phyloP scores from a whole-genome alignment of 2,329 filamentous ascomycete genomes.

The Penicillium occitanis region DNA sequence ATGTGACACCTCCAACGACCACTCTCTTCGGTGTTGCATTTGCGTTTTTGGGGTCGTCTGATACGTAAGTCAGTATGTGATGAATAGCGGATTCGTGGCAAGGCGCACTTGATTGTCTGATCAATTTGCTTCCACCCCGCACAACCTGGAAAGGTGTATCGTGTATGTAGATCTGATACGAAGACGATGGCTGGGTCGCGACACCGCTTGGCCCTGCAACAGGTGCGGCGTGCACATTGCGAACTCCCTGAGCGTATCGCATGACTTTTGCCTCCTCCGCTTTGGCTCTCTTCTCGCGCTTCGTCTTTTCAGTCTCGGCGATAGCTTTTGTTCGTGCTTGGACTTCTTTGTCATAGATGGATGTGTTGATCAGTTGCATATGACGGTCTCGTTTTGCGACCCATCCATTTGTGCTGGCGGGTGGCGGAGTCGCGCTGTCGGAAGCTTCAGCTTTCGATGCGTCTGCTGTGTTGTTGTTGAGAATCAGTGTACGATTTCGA shows the following conservation, averaged over 20 bases:
- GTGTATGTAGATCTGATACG: conserved; percentile 66
- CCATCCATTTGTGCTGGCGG: conserved; percentile 53
- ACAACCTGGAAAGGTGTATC: conserved; percentile 72
- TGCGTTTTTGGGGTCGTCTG: conserved; percentile 59
- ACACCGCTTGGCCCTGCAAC: conserved; percentile 29
- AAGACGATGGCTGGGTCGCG: conserved; percentile 38
- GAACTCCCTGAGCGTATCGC: conserved; percentile 38
- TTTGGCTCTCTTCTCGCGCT: conserved; percentile 57
- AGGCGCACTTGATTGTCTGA: conserved; percentile 67
- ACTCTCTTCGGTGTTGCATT: conserved; percentile 72
- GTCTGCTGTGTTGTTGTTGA: conserved; percentile 52
- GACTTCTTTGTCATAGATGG: conserved; percentile 72
- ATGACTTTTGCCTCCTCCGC: conserved; percentile 49
- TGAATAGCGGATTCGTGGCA: conserved; percentile 11
- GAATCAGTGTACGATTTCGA: conserved; percentile 63
- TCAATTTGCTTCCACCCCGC: conserved; percentile 78
- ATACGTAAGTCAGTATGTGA: conserved; percentile 47
- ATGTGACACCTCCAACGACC: conserved; percentile 72
- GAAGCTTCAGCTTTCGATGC: conserved; percentile 13
- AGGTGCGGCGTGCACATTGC: conserved; percentile 18
- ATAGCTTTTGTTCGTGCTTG: conserved; percentile 69
- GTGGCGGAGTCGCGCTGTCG: conserved; percentile 15
- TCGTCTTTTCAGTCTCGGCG: conserved; percentile 60
- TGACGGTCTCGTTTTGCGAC: conserved; percentile 73
- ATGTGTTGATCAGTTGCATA: conserved; percentile 78